Conservation (phyloP, 495 filamentous ascomycete species). For the Friedmanniomyces endolithicus region DNA sequence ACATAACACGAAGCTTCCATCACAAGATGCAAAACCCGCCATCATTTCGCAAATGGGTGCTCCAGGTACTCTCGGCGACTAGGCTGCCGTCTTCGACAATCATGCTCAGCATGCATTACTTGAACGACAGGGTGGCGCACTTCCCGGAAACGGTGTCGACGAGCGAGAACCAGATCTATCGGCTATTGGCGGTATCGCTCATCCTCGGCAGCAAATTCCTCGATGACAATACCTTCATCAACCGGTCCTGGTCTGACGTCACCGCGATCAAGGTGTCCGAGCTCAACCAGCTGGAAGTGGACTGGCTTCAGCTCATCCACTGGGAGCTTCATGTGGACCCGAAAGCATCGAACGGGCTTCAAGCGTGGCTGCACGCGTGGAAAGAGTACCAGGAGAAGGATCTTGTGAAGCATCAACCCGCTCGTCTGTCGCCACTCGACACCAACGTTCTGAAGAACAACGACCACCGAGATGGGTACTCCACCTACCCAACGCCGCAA, state of each 20-base stretch:
- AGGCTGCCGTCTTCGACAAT: slow-evolving; percentile 92
- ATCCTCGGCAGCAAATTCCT: slow-evolving; percentile 95
- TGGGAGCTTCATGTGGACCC: slow-evolving; percentile 87
- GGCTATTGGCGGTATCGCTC: slow-evolving; percentile 78
- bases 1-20: slow-evolving; percentile 63
- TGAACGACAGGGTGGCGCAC: slow-evolving; percentile 67
- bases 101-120: slow-evolving; percentile 79
- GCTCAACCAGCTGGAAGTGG: slow-evolving; percentile 78
- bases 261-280: slow-evolving; percentile 81
- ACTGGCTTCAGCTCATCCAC: slow-evolving; percentile 76
- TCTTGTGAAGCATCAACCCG: slow-evolving; percentile 32
- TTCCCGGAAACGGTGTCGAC: slow-evolving; percentile 42
- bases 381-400: slow-evolving; percentile 59
- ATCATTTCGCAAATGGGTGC: slow-evolving; percentile 88
- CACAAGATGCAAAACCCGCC: slow-evolving; percentile 54
- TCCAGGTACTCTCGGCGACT: slow-evolving; percentile 85
- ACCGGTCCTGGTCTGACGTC: slow-evolving; percentile 96
- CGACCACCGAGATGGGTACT: slow-evolving; percentile 11
- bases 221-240: slow-evolving; percentile 98
- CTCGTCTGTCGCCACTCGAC: slow-evolving; percentile 56
- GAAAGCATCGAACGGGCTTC: slow-evolving; percentile 67
- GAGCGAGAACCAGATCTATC: slow-evolving; percentile 66
- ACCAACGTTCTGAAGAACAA: slow-evolving; percentile 44
- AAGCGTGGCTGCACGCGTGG: slow-evolving; percentile 76
- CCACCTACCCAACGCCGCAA: slow-evolving; percentile 28